A percentile compares a stretch with the other conserved stretches of the same genome.
phyloP scores from a whole-genome alignment of 495 filamentous ascomycete genomes.

The Talaromyces borbonicus region DNA sequence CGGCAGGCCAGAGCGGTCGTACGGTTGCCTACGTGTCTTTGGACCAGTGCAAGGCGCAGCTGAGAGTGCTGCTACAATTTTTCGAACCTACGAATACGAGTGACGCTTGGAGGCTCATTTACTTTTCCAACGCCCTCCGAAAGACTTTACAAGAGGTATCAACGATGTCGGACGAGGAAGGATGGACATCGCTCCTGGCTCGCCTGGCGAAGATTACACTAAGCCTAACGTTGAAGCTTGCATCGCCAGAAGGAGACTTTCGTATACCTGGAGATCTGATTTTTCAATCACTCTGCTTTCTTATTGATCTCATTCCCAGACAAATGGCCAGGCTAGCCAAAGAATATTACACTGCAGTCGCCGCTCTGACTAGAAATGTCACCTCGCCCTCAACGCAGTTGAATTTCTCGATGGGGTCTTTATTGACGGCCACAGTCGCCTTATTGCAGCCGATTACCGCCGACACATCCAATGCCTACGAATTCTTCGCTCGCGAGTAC shows the following conservation, averaged over 20 bases:
- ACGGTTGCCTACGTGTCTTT: constrained; percentile 35
- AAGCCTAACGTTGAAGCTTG: constrained; percentile 25
- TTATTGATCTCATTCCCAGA: constrained; percentile 36
- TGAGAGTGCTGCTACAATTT: constrained; percentile 42
- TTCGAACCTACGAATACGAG: constrained; percentile 25
- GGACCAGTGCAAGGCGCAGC: constrained; percentile 35
- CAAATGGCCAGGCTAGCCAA: constrained; percentile 35
- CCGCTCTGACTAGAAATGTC: constrained; percentile 26
- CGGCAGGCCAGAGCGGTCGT: not conserved
- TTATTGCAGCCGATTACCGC: constrained; percentile 39
- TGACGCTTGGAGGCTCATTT: constrained; percentile 34
- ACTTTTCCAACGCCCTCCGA: constrained; percentile 35
- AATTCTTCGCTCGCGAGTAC: constrained; percentile 46
- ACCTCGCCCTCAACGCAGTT: constrained; percentile 11
- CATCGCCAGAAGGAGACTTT: constrained; percentile 15
- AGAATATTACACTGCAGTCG: constrained; percentile 36
- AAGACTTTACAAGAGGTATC: constrained; percentile 27
- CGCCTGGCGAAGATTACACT: constrained; percentile 38
- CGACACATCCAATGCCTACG: constrained; percentile 42
- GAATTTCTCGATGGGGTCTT: constrained; percentile 15
- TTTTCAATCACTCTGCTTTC: constrained; percentile 27
- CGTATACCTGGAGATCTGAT: constrained; percentile 21
- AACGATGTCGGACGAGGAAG: constrained; percentile 31
- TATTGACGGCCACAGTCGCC: constrained; percentile 32
- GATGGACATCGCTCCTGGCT: constrained; percentile 38